Evolutionary conservation across 2,329 filamentous ascomycete genomes (phyloP).

Genomic region (Elsinoe batatas): DNA sequence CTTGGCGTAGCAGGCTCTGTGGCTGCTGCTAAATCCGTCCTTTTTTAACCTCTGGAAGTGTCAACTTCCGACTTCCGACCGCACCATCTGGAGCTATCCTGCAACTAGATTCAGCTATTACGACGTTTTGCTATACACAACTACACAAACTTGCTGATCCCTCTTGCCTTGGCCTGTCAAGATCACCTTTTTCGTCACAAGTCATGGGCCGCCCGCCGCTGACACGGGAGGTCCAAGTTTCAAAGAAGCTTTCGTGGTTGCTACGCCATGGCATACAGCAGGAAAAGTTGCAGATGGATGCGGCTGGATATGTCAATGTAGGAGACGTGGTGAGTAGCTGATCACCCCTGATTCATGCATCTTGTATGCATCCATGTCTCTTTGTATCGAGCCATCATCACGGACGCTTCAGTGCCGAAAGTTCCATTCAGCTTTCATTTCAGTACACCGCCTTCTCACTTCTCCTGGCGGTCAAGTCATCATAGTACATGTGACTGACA

Average conservation of each 20-base stretch:
- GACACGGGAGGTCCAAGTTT: conserved; percentile 36
- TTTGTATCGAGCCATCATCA: neutral
- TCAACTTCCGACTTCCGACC: neutral
- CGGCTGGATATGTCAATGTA: conserved; percentile 52
- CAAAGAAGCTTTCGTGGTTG: conserved; percentile 41
- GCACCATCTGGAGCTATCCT: neutral
- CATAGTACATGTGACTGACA: neutral
- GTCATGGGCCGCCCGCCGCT: conserved; percentile 23
- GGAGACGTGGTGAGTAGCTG: conserved; percentile 43
- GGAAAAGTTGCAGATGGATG: conserved; percentile 49
- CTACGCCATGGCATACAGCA: conserved; percentile 52
- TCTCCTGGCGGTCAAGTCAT: neutral
- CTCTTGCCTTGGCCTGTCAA: neutral
- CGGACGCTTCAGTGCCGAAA: no score
- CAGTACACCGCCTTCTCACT: no score
- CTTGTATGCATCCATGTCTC: neutral
- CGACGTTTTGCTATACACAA: neutral
- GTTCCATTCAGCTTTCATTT: no score
- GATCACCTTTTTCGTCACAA: neutral
- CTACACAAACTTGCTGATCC: neutral
- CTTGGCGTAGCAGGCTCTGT: neutral
- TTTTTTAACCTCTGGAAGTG: neutral
- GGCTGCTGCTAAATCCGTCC: conserved; percentile 3
- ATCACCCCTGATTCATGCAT: neutral
- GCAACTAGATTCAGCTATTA: conserved; percentile 4